These are phyloP conservation scores for Epichloe amarillans DNA, from an alignment of 2,329 filamentous ascomycete species.

Conservation along the genomic window DNA sequence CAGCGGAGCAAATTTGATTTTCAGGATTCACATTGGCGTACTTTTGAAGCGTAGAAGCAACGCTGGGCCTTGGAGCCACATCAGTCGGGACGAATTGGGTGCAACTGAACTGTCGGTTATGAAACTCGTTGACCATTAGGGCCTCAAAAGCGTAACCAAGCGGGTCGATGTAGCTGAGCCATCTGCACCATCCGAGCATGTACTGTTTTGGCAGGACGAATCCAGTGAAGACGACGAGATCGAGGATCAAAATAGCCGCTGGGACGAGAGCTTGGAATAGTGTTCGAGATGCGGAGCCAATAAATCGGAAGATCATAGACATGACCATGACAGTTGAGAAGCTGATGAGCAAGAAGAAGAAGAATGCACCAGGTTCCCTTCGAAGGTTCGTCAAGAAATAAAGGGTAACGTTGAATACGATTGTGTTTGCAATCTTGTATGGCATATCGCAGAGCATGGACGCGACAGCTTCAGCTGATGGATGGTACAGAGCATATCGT, in stretches of 20 bases:
- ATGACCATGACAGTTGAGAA: constrained; percentile 63
- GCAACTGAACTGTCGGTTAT: constrained; percentile 45
- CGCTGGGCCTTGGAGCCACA: not conserved
- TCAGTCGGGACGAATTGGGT: constrained; percentile 29
- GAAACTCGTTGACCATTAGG: constrained; percentile 75
- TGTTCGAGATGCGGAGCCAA: constrained; percentile 63
- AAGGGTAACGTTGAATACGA: constrained; percentile 65
- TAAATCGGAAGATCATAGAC: constrained; percentile 77
- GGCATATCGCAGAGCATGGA: constrained; percentile 82
- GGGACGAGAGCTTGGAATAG: constrained; percentile 51
- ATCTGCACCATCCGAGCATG: constrained; percentile 70
- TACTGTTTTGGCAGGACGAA: constrained; percentile 53
- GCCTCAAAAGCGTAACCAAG: constrained; percentile 70
- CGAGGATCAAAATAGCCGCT: constrained; percentile 47
- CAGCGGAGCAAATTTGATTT: constrained; percentile 42
- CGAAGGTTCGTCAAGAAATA: constrained; percentile 83
- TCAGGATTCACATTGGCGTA: constrained; percentile 17
- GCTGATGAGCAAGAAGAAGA: constrained; percentile 70
- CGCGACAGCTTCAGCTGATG: constrained; percentile 73
- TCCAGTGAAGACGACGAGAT: constrained; percentile 56
- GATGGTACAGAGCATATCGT: constrained; percentile 80
- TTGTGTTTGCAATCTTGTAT: constrained; percentile 57
- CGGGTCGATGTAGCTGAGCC: constrained; percentile 73
- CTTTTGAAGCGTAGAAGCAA: constrained; percentile 7
- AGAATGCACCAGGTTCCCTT: constrained; percentile 62